Conservation (phyloP, 2,329 filamentous ascomycete species). For the Trichoderma aggressivum region DNA sequence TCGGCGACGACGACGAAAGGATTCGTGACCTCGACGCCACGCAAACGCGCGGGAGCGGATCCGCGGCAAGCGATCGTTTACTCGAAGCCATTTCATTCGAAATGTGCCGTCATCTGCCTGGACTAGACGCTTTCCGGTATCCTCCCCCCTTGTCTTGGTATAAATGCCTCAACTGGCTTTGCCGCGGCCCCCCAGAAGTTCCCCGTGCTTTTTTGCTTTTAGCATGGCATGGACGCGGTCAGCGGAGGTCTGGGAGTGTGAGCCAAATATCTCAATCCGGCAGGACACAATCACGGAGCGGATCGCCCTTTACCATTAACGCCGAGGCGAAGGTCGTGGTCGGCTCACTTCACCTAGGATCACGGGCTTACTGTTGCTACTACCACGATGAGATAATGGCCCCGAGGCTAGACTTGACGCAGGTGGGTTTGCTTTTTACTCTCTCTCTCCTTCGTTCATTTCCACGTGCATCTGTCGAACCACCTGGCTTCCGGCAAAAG, state of each 20-base stretch:
- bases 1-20: neutral
- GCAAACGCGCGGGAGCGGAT: slow-evolving; percentile 20
- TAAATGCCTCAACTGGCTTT: slow-evolving; percentile 14
- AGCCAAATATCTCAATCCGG: slow-evolving; percentile 5
- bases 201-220: neutral
- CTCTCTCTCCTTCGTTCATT: neutral
- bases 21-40: neutral
- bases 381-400: neutral
- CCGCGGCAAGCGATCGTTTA: slow-evolving; percentile 21
- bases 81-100: neutral
- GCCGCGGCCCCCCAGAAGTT: neutral
- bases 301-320: neutral
- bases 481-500: neutral
- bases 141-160: neutral
- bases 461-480: neutral
- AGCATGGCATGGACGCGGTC: neutral
- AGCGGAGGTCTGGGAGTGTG: neutral
- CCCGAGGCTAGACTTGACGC: neutral
- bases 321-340: neutral
- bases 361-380: neutral
- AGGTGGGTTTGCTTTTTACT: neutral
- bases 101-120: neutral
- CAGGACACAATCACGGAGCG: slow-evolving; percentile 14
- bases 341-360: neutral
- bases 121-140: neutral